A percentile compares a stretch with the other conserved stretches of the same genome.
These are phyloP conservation scores for Collariella sp. DNA, from an alignment of 495 filamentous ascomycete species.

Conservation along the genomic window DNA sequence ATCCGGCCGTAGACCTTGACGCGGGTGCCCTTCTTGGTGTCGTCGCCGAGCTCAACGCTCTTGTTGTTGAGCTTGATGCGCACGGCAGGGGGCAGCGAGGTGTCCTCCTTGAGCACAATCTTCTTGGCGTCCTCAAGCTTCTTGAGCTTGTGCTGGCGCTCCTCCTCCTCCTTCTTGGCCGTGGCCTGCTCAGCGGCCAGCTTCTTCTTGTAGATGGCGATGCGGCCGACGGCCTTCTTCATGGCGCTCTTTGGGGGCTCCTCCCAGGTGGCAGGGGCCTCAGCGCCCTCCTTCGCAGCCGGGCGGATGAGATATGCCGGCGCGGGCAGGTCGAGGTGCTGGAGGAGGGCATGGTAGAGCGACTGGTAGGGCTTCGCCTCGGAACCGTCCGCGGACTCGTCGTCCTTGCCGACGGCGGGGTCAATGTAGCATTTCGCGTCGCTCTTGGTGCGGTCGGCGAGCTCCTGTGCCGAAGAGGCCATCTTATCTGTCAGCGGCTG, in stretches of 20 bases:
- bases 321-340: constrained; percentile 52
- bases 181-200: constrained; percentile 58
- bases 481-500: constrained; percentile 19
- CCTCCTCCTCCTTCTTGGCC: constrained; percentile 61
- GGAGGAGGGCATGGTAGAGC: constrained; percentile 65
- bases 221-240: constrained; percentile 70
- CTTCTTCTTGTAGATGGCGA: constrained; percentile 70
- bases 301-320: constrained; percentile 60
- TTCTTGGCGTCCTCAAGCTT: constrained; percentile 83
- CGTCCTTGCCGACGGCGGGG: constrained; percentile 67
- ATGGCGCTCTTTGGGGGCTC: constrained; percentile 70
- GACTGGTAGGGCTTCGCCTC: constrained; percentile 72
- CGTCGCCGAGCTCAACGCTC: constrained; percentile 58
- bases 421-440: constrained; percentile 64
- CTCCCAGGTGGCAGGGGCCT: constrained; percentile 56
- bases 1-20: constrained; percentile 81
- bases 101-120: constrained; percentile 72
- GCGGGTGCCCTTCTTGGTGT: constrained; percentile 55
- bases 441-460: constrained; percentile 36
- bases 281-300: constrained; percentile 53
- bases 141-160: constrained; percentile 53
- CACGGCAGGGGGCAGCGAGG: constrained; percentile 66
- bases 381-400: constrained; percentile 53
- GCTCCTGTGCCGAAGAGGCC: constrained; percentile 31
- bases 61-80: constrained; percentile 66